Evolutionary conservation across 768 basidiomycete genomes (phyloP), one percentile per base, ranked within the genome.

Genomic region (Mycena pura): DNA sequence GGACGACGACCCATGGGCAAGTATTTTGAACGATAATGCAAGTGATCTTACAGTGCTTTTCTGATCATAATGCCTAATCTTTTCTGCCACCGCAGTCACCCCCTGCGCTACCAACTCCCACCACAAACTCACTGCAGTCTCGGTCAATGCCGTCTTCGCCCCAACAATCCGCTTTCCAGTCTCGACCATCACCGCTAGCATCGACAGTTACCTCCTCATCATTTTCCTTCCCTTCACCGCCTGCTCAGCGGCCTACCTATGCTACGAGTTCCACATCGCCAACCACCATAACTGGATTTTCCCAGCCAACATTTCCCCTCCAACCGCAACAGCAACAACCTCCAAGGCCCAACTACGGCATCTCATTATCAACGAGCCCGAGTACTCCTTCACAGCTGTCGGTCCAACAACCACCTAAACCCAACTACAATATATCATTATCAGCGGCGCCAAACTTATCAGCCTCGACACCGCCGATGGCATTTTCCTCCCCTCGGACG

Each of bases 1-100:
- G 91, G 92, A 91, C 63, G 91, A 93, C 56, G 91, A 93, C 62
- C 85, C 91, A 2, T 95, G 93, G 93, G 91, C 89, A 6, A 90
- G 84, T 58, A 91, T 94, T 46, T 83, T 93, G 52, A 82, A 79
- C 47, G 76, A 74, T 46, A 73, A 80, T 58, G 75, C 72, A 56
- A 41, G 75, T 67, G 32, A 29, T 38, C 46, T n/a, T 28, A 52
- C 34, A 7, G 6, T 58, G 24, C 22, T 31, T 49, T 4, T 49
- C 43, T 38, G 47, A n/a, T n/a, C 39, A 39, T 60, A 15, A 25
- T 13, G 52, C 29, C 51, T 24, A 47, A 57, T 43, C 46, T 32
- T 47, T 43, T 39, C 56, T 68, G 14, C 68, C 70, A 32, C 34
- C 58, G 39, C 72, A 62, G 41, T 69, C 71, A 44, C 72, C 72